Percentiles rank a stretch among this genome's conserved stretches.
Conservation (phyloP, 345 rosid genomes). For the Ailanthus altissimus region DNA sequence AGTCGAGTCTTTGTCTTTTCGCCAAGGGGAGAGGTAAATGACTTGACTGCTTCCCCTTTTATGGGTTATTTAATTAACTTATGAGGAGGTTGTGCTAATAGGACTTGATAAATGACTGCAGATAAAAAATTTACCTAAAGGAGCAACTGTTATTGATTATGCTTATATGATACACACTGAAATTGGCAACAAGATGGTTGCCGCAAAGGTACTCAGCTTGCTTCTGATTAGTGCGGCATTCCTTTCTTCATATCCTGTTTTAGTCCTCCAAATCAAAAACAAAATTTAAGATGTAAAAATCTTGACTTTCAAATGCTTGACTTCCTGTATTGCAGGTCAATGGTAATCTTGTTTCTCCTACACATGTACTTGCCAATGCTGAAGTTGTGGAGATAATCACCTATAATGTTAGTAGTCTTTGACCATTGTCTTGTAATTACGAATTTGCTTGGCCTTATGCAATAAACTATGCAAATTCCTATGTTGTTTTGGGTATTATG, state of each 20-base stretch:
- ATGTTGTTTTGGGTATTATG: not conserved
- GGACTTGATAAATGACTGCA: slow-evolving; percentile 33
- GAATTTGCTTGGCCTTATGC: slow-evolving; percentile 7
- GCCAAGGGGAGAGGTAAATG: slow-evolving; percentile 77
- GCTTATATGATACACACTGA: slow-evolving; percentile 99
- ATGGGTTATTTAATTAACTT: slow-evolving; percentile 14
- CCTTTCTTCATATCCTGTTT: not conserved
- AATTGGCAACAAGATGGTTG: slow-evolving; percentile 96
- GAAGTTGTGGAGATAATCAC: slow-evolving; percentile 98
- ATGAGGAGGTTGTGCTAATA: slow-evolving; percentile 10
- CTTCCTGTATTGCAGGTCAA: slow-evolving; percentile 71
- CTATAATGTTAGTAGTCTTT: slow-evolving; percentile 65
- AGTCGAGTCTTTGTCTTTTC: slow-evolving; percentile 94
- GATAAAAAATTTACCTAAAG: slow-evolving; percentile 93
- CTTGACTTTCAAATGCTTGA: slow-evolving; percentile 6
- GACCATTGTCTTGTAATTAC: slow-evolving; percentile 13
- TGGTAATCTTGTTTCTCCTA: slow-evolving; percentile 90
- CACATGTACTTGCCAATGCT: slow-evolving; percentile 83
- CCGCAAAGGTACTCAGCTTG: slow-evolving; percentile 73
- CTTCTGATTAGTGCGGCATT: not conserved
- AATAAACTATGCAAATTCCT: not conserved
- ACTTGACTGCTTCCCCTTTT: slow-evolving; percentile 15
- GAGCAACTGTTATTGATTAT: slow-evolving; percentile 92
- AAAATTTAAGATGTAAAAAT: not conserved
- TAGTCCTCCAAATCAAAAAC: slow-evolving; percentile 7